Base-by-base conservation (phyloP, 148 eudicot species). In the Nepenthes mirabilis region DNA sequence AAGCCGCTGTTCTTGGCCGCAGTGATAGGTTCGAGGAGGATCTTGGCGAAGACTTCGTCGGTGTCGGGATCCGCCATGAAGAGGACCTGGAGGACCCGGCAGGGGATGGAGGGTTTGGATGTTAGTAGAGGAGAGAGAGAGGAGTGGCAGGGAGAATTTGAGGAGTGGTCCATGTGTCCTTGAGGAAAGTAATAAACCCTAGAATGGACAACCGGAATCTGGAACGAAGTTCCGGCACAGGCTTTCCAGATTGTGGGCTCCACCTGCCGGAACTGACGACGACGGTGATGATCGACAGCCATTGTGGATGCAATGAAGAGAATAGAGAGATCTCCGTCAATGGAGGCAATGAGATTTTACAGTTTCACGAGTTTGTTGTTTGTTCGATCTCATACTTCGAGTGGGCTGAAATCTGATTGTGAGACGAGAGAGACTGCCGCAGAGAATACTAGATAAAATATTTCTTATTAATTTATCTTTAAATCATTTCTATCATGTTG, bases 131-230 rank as follows among this genome's bases (percentile, higher is more conserved):
- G 62, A 48, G 9, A 34, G 55, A 34, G 64, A 33, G 10, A 61
- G 50, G 54, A 1, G 64, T 59, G 14, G n/a, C n/a, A n/a, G n/a
- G n/a, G n/a, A 43, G 69, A 57, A 34, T 59, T 12, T 9, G 69
- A 63, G 13, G 75, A 52, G 56, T 85, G 87, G 48, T 91, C 93
- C 59, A 75, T 52, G 64, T 91, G 95, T 1, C 97, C 97, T 55
- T 85, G 80, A 23, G 97, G 95, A 50, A 87, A 91, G 66, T 87
- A 91, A 72, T 79, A 87, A 58, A 83, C 97, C 70, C 55, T 61
- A 14, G 91, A 77, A 33, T 71, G 12, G 6, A 68, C 47, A 4
- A 66, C 2, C 3, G 93, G 93, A 12, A 79, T 63, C 2, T 68
- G 64, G n/a, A 78, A 75, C 9, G 81, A 40, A 34, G 72, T 59